A percentile compares a stretch with the other conserved stretches of the same genome.
These are phyloP conservation scores for Marasmius fiardii DNA, from an alignment of 1,284 basidiomycete genomes.

Conservation along the genomic window DNA sequence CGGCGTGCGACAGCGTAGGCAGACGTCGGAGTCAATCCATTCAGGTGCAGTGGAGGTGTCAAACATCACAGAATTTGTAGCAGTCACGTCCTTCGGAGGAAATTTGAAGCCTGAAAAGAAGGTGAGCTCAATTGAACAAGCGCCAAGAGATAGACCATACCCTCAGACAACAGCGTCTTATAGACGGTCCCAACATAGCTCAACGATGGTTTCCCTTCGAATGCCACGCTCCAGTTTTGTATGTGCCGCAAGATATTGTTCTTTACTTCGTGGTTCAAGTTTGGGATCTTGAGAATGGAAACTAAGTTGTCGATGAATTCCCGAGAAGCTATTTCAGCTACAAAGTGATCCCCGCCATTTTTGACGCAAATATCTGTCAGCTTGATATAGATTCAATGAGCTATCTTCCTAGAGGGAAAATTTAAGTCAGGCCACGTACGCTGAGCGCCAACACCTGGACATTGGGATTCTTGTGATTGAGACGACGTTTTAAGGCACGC, in stretches of 20 bases:
- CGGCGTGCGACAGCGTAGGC: constrained; percentile 86
- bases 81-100: constrained; percentile 72
- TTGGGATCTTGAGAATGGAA: constrained; percentile 74
- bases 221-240: constrained; percentile 92
- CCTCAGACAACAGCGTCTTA: constrained; percentile 72
- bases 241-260: constrained; percentile 75
- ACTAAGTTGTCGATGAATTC: constrained; percentile 94
- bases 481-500: constrained; percentile 82
- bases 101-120: constrained; percentile 67
- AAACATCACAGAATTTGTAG: constrained; percentile 77
- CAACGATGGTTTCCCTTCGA: constrained; percentile 79
- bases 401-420: constrained; percentile 1
- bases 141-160: constrained; percentile 34
- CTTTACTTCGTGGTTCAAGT: constrained; percentile 82
- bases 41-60: constrained; percentile 89
- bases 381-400: constrained; percentile 34
- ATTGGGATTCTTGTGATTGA: constrained; percentile 95
- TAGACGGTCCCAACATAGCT: constrained; percentile 80
- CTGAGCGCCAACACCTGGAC: constrained; percentile 86
- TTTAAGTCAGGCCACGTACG: constrained; percentile 44
- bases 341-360: constrained; percentile 95
- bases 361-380: constrained; percentile 94
- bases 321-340: constrained; percentile 78
- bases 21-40: constrained; percentile 96
- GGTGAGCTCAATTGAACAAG: constrained; percentile 4